A percentile compares a stretch with the other conserved stretches of the same genome.
Evolutionary conservation across 192 early-diverging fungal genomes (phyloP).

Genomic region (Backusella mclennaniae): DNA sequence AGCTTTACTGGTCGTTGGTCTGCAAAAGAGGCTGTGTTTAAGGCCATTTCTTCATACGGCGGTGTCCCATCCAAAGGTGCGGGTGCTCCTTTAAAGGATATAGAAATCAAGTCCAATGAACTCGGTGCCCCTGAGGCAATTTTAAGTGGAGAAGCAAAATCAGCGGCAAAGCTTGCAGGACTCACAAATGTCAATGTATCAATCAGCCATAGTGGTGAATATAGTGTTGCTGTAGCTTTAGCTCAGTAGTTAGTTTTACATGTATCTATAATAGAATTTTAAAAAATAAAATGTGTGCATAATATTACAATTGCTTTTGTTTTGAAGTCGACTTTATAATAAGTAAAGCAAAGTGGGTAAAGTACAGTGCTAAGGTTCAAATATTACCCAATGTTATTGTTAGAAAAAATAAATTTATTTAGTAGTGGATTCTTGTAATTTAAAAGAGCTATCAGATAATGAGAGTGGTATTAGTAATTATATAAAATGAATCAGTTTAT

Average conservation of each 20-base stretch:
- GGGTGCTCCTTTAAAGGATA: conserved; percentile 84
- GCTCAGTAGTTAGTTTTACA: conserved; percentile 41
- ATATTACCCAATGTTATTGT: too few relatives aligned
- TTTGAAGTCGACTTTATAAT: not conserved
- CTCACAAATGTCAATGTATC: conserved; percentile 80
- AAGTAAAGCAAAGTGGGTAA: not conserved
- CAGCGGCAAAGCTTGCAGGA: conserved; percentile 65
- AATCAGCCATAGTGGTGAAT: conserved; percentile 89
- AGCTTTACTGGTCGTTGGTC: conserved; percentile 94
- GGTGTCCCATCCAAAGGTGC: conserved; percentile 75
- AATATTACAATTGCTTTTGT: not conserved
- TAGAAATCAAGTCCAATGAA: conserved; percentile 74
- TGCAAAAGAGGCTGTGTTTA: conserved; percentile 95
- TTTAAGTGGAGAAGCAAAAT: conserved; percentile 79
- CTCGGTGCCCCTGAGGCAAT: conserved; percentile 78
- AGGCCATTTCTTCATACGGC: conserved; percentile 79
- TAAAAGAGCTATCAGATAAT: too few relatives aligned
- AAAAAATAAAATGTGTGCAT: not conserved
- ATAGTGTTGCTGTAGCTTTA: conserved; percentile 86
- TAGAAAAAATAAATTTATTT: too few relatives aligned
- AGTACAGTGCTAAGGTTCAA: too few relatives aligned
- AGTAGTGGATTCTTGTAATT: too few relatives aligned
- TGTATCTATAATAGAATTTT: not conserved
- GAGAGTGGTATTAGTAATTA: too few relatives aligned
- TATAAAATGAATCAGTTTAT: too few relatives aligned